phyloP scores from a whole-genome alignment of 441 rosid species.

The Geranium incanum region DNA sequence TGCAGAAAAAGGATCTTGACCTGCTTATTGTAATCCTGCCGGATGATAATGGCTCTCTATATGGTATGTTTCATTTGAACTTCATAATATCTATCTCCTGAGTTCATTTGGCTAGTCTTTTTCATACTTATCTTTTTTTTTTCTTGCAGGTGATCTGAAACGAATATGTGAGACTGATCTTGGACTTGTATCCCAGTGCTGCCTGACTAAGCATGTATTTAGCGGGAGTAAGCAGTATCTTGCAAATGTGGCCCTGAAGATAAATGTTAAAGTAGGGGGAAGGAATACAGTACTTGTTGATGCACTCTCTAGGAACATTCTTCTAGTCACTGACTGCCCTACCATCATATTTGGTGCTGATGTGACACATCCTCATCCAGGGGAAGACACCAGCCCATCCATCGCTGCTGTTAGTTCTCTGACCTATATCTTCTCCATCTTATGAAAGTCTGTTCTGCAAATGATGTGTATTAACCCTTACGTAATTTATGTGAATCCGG shows the following conservation, averaged over 20 bases:
- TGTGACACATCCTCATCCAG: conserved; percentile 91
- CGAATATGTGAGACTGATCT: conserved; percentile 88
- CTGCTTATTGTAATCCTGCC: conserved; percentile 87
- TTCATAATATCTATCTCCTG: not conserved
- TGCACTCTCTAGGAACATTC: conserved; percentile 75
- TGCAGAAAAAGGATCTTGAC: conserved; percentile 88
- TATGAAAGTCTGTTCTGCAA: not conserved
- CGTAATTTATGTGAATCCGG: conserved; percentile 15
- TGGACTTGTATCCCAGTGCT: conserved; percentile 79
- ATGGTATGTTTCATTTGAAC: conserved; percentile 39
- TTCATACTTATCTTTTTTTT: not conserved
- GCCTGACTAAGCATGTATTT: conserved; percentile 77
- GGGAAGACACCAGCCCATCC: conserved; percentile 93
- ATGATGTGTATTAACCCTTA: conserved; percentile 8
- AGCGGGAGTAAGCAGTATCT: conserved; percentile 81
- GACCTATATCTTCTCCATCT: too few species aligned
- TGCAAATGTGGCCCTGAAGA: conserved; percentile 78
- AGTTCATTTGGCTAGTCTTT: not conserved
- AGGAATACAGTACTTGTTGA: conserved; percentile 89
- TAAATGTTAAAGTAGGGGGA: conserved; percentile 94
- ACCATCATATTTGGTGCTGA: conserved; percentile 96
- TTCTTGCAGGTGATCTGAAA: conserved; percentile 63
- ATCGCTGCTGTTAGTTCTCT: conserved; percentile 66
- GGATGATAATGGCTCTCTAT: conserved; percentile 23
- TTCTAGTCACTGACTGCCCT: conserved; percentile 84